These are phyloP conservation scores for Mercurialis annua DNA, from an alignment of 345 rosid genomes.

Conservation along the genomic window DNA sequence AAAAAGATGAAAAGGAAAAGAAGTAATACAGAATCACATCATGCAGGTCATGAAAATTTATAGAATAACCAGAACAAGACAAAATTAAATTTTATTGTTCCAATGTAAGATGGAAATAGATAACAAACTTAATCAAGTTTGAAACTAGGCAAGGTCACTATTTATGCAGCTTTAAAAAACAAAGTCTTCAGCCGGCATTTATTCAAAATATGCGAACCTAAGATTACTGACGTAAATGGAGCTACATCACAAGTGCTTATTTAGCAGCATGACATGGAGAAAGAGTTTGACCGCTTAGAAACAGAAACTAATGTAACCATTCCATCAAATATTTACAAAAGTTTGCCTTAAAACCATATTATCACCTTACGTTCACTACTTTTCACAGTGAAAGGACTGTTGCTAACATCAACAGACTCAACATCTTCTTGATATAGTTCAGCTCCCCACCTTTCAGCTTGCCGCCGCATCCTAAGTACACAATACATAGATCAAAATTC, in stretches of 20 bases:
- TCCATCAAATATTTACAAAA: neutral
- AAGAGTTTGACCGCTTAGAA: too few species aligned
- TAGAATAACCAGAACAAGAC: neutral
- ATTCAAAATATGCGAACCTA: too few species aligned
- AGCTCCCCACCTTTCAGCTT: constrained; percentile 99
- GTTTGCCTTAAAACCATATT: constrained; percentile 12
- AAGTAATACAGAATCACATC: too few species aligned
- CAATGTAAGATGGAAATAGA: neutral
- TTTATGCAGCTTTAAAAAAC: neutral
- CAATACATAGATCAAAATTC: neutral
- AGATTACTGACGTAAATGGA: too few species aligned
- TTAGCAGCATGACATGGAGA: too few species aligned
- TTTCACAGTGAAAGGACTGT: constrained; percentile 67
- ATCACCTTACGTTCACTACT: constrained; percentile 91
- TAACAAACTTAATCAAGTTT: neutral
- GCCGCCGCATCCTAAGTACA: constrained; percentile 74
- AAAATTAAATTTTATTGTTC: neutral
- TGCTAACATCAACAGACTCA: constrained; percentile 64
- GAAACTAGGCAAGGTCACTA: neutral
- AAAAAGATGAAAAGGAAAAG: neutral
- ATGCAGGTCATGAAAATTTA: neutral
- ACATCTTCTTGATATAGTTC: constrained; percentile 92
- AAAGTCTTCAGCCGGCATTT: neutral
- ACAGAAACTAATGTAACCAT: neutral
- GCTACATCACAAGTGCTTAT: too few species aligned